Conservation (phyloP, 2,329 filamentous ascomycete genomes). For the Fusarium xyrophilum region DNA sequence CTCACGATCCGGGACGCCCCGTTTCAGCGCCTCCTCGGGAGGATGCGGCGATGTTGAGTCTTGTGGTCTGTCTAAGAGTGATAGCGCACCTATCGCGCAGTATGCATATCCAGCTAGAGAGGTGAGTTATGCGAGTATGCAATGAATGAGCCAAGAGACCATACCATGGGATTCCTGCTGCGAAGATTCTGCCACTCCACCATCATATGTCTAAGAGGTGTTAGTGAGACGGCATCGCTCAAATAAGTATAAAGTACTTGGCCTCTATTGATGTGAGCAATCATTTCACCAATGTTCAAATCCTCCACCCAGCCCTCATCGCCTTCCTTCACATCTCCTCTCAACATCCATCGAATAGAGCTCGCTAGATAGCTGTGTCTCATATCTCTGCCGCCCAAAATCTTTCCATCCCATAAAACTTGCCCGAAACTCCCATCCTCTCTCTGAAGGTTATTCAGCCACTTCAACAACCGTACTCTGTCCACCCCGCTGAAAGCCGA, state of each 20-base stretch:
- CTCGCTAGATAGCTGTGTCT: slow-evolving; percentile 87
- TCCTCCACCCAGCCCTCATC: slow-evolving; percentile 68
- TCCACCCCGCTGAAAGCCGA: slow-evolving; percentile 68
- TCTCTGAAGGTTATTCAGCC: slow-evolving; percentile 80
- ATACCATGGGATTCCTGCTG: slow-evolving; percentile 84
- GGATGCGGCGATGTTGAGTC: slow-evolving; percentile 35
- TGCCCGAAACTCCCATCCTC: slow-evolving; percentile 92
- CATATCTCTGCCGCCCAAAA: slow-evolving; percentile 84
- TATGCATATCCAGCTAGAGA: slow-evolving; percentile 82
- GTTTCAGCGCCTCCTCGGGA: slow-evolving; percentile 42
- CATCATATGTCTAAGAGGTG: slow-evolving; percentile 73
- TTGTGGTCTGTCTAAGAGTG: slow-evolving; percentile 72
- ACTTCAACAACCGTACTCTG: slow-evolving; percentile 70
- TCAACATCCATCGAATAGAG: slow-evolving; percentile 81
- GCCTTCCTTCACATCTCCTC: slow-evolving; percentile 62
- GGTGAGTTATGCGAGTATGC: slow-evolving; percentile 6
- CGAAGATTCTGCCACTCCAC: slow-evolving; percentile 79
- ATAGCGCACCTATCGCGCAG: slow-evolving; percentile 80
- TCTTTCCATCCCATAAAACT: slow-evolving; percentile 63
- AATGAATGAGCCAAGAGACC: slow-evolving; percentile 31
- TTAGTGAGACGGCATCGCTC: slow-evolving; percentile 1
- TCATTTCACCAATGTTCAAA: slow-evolving; percentile 74
- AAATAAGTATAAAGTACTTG: slow-evolving; percentile 48
- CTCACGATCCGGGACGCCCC: slow-evolving; percentile 46
- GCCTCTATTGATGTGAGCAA: slow-evolving; percentile 72